These are phyloP conservation scores for Ophidiomyces ophidiicola DNA, from an alignment of 2,329 filamentous ascomycete genomes.

Conservation along the genomic window DNA sequence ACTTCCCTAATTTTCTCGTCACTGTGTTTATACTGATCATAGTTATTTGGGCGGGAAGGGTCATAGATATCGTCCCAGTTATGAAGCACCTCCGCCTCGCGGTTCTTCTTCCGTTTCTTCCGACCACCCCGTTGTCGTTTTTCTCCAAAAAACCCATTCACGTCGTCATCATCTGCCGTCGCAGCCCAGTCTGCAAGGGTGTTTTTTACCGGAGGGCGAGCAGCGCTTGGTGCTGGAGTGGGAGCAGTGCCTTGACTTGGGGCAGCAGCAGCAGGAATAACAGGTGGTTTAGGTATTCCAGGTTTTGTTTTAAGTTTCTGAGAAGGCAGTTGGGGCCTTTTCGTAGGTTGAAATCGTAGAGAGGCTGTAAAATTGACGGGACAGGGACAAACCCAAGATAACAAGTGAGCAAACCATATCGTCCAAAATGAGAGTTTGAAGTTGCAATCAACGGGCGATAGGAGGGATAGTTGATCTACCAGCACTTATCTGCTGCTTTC, in stretches of 20 bases:
- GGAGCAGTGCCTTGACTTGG: conserved; percentile 16
- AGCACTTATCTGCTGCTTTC: conserved; percentile 52
- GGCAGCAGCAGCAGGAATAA: conserved; percentile 7
- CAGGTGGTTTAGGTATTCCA: conserved; percentile 40
- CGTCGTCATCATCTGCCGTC: conserved; percentile 67
- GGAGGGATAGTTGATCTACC: conserved; percentile 42
- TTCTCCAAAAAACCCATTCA: conserved; percentile 53
- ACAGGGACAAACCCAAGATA: conserved; percentile 21
- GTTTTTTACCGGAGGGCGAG: conserved; percentile 45
- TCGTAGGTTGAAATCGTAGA: conserved; percentile 77
- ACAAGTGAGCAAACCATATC: conserved; percentile 38
- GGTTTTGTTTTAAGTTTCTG: conserved; percentile 53
- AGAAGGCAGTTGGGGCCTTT: conserved; percentile 55
- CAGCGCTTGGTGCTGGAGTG: conserved; percentile 23
- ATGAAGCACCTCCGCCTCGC: conserved; percentile 46
- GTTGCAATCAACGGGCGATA: conserved; percentile 13
- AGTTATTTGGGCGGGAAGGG: conserved; percentile 65
- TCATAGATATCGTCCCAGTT: conserved; percentile 93
- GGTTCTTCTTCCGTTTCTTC: conserved; percentile 65
- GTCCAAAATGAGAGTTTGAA: conserved; percentile 17
- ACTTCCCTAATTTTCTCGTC: conserved; percentile 72
- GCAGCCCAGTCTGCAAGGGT: conserved; percentile 71
- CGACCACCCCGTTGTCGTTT: conserved; percentile 66
- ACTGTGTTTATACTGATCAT: conserved; percentile 71
- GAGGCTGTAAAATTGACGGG: conserved; percentile 38